A percentile compares a stretch with the other conserved stretches of the same genome.
Evolutionary conservation across 345 rosid species (phyloP).

Genomic region (Eucalyptus viminalis): DNA sequence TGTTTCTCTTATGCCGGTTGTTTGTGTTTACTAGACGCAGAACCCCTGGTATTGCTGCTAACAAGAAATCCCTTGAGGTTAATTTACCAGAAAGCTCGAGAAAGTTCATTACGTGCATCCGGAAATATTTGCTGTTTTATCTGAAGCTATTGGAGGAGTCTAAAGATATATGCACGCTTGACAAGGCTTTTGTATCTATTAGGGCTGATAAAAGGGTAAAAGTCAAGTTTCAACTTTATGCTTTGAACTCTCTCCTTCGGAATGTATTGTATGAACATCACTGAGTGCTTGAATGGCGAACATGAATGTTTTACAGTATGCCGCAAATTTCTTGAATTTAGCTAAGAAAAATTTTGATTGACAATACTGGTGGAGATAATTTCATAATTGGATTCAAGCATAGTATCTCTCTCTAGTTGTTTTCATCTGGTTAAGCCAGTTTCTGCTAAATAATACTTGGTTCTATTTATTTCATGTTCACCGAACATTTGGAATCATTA

Average conservation of each 20-base stretch:
- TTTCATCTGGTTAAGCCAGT: not conserved
- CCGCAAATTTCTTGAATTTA: not conserved
- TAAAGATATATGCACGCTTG: conserved; percentile 68
- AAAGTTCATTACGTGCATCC: conserved; percentile 90
- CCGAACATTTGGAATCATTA: not conserved
- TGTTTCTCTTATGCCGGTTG: not conserved
- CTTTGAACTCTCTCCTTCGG: not conserved
- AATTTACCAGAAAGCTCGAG: conserved; percentile 94
- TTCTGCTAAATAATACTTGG: not conserved
- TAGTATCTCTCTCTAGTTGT: not conserved
- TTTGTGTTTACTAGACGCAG: conserved; percentile 52
- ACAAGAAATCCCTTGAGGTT: conserved; percentile 83
- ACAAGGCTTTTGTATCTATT: conserved; percentile 77
- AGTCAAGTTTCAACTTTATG: not conserved
- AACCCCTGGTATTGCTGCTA: conserved; percentile 66
- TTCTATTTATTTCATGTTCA: not conserved
- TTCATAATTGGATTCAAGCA: not conserved
- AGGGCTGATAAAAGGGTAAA: conserved; percentile 90
- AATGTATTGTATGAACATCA: not conserved
- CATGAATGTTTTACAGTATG: not conserved
- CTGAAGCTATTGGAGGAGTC: conserved; percentile 87
- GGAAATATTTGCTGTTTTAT: conserved; percentile 82
- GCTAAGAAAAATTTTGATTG: not conserved
- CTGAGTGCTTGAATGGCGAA: not conserved
- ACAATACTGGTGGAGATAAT: not conserved